A percentile compares a stretch with the other conserved stretches of the same genome.
These are phyloP conservation scores for Santalum album DNA, from an alignment of 164 flowering plant species.

Conservation along the genomic window DNA sequence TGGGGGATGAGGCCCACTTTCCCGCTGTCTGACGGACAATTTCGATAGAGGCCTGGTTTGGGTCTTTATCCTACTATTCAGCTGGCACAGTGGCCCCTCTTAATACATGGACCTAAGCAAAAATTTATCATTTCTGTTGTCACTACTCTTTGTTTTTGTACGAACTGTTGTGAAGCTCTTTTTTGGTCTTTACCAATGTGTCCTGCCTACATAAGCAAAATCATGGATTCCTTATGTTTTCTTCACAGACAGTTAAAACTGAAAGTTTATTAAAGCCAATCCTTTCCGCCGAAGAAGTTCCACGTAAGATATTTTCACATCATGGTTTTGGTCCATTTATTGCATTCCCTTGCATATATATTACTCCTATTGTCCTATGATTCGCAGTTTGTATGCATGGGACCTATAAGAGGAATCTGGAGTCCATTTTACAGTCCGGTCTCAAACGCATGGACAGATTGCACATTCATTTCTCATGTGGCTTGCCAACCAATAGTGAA, in stretches of 20 bases:
- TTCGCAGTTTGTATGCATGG: conserved; percentile 89
- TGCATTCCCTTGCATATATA: background rate
- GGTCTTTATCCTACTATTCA: too few relatives aligned
- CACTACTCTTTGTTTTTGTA: too few relatives aligned
- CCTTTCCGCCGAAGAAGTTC: conserved; percentile 69
- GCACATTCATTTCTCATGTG: conserved; percentile 88
- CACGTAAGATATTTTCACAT: conserved; percentile 30
- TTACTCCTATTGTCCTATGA: background rate
- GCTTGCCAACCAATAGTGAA: conserved; percentile 74
- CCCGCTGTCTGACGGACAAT: too few relatives aligned
- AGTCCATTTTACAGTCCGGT: conserved; percentile 73
- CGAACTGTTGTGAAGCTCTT: too few relatives aligned
- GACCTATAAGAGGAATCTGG: conserved; percentile 70
- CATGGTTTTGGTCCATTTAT: background rate
- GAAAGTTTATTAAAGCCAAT: conserved; percentile 77
- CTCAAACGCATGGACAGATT: conserved; percentile 82
- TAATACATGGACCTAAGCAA: too few relatives aligned
- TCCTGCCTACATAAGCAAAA: too few relatives aligned
- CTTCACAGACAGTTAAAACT: conserved; percentile 61
- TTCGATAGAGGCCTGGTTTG: too few relatives aligned
- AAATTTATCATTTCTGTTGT: too few relatives aligned
- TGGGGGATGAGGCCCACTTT: too few relatives aligned
- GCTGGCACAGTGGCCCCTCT: too few relatives aligned
- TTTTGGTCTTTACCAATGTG: background rate
- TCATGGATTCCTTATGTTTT: background rate